These are phyloP conservation scores for Talinum fruticosum DNA, from an alignment of 148 eudicot species.

Conservation along the genomic window DNA sequence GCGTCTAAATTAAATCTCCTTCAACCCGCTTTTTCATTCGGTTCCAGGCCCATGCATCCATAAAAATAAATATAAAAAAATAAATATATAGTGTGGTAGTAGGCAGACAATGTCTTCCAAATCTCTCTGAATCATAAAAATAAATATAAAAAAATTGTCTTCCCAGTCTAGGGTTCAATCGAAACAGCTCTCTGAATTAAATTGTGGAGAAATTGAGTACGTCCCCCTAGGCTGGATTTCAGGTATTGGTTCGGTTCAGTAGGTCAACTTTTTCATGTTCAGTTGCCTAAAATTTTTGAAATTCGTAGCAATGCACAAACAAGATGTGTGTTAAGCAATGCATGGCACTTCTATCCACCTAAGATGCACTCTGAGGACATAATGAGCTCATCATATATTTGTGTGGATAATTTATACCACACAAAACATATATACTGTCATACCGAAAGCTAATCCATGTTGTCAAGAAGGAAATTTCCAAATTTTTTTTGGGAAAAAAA, in stretches of 20 bases:
- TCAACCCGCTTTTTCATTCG: no score
- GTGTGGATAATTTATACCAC: not conserved
- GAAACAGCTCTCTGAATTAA: not conserved
- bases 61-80: not conserved
- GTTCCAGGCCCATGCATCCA: not conserved
- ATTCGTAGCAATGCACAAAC: not conserved
- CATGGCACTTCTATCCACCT: not conserved
- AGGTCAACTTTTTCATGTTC: not conserved
- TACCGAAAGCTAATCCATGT: not conserved
- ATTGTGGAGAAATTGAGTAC: not conserved
- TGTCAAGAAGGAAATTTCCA: not conserved
- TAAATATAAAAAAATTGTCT: not conserved
- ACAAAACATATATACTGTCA: not conserved
- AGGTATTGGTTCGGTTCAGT: not conserved
- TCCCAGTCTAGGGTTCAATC: not conserved
- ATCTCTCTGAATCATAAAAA: no score
- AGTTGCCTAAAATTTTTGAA: not conserved
- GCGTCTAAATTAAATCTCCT: conserved; percentile 1
- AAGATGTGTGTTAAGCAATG: not conserved
- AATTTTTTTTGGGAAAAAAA: not conserved
- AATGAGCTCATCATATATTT: not conserved
- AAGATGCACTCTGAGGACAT: not conserved
- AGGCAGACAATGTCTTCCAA: not conserved
- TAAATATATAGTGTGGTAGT: not conserved
- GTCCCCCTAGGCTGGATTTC: not conserved